Conservation (phyloP, 768 basidiomycete species). For the Termitomyces sp. region DNA sequence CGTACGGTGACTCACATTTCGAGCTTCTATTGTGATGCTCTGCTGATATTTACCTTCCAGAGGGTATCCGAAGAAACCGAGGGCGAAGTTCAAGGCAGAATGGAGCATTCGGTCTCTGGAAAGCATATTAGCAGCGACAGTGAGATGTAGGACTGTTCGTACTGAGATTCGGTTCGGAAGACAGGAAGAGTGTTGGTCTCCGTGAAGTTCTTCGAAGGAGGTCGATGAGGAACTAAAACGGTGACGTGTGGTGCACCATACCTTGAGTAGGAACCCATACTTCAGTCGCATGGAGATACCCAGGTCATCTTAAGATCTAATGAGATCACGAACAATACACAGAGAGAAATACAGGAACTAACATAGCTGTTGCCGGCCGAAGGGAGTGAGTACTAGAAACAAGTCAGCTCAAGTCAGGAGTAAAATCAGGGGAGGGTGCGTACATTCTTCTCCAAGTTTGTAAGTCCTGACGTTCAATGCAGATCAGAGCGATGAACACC, state of each 20-base stretch:
- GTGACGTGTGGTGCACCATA: conserved; percentile 17
- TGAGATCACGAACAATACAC: neutral
- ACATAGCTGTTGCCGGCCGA: conserved; percentile 87
- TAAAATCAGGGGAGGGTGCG: conserved; percentile 4
- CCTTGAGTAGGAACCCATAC: conserved; percentile 76
- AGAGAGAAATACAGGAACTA: conserved; percentile 22
- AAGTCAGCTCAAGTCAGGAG: neutral
- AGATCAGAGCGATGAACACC: neutral
- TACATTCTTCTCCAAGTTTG: conserved; percentile 85
- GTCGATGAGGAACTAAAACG: neutral
- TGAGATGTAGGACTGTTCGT: no score
- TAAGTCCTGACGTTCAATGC: conserved; percentile 61
- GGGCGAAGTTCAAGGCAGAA: conserved; percentile 64
- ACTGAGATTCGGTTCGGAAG: conserved; percentile 79
- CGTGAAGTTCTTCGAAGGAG: conserved; percentile 49
- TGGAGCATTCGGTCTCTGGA: conserved; percentile 67
- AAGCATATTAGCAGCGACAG: neutral
- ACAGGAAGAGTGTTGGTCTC: conserved; percentile 63
- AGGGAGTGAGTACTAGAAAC: conserved; percentile 72
- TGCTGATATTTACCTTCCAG: conserved; percentile 72
- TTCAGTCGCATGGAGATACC: conserved; percentile 72
- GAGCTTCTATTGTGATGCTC: conserved; percentile 68
- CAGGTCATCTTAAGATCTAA: conserved; percentile 49
- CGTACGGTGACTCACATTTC: conserved; percentile 39
- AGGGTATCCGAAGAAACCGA: conserved; percentile 79